Evolutionary conservation across 306 rosid genomes (phyloP).

Genomic region (Quillaja saponaria): DNA sequence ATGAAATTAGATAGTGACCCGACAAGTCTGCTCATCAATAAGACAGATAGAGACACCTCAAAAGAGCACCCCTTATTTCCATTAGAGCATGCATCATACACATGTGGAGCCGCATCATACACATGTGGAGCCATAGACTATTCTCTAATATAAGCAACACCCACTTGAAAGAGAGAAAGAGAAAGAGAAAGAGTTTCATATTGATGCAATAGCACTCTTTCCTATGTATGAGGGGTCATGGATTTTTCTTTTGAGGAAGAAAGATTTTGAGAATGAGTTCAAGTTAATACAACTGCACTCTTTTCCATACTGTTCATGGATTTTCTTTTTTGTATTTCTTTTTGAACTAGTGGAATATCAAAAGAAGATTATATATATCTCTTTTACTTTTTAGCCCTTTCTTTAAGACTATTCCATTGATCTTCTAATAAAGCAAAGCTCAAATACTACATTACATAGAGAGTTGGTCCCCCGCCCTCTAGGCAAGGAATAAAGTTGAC

Average conservation of each 20-base stretch:
- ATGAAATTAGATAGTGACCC: conserved; percentile 50
- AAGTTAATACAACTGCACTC: conserved; percentile 66
- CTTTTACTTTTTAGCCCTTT: conserved; percentile 72
- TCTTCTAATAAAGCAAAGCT: conserved; percentile 48
- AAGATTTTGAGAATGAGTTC: conserved; percentile 32
- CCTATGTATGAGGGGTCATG: conserved; percentile 46
- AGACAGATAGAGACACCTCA: conserved; percentile 56
- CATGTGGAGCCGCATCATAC: conserved; percentile 6
- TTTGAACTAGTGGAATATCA: conserved; percentile 58
- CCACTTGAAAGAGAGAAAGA: conserved; percentile 20
- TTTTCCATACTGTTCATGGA: conserved; percentile 43
- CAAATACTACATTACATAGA: conserved; percentile 34
- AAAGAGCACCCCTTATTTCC: conserved; percentile 27
- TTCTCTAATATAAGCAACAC: conserved; percentile 9
- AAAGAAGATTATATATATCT: conserved; percentile 42
- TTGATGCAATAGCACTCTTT: conserved; percentile 56
- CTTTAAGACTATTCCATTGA: conserved; percentile 67
- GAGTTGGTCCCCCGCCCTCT: conserved; percentile 62
- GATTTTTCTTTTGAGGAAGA: conserved; percentile 42
- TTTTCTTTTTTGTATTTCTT: conserved; percentile 39
- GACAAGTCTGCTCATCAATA: conserved; percentile 44
- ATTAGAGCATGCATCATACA: conserved; percentile 4
- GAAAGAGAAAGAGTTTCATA: conserved; percentile 22
- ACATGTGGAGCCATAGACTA: conserved; percentile 17
- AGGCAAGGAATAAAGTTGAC: conserved; percentile 76